Evolutionary conservation across 257 asterid genomes (phyloP).

Genomic region (Solanum ossicruentum): DNA sequence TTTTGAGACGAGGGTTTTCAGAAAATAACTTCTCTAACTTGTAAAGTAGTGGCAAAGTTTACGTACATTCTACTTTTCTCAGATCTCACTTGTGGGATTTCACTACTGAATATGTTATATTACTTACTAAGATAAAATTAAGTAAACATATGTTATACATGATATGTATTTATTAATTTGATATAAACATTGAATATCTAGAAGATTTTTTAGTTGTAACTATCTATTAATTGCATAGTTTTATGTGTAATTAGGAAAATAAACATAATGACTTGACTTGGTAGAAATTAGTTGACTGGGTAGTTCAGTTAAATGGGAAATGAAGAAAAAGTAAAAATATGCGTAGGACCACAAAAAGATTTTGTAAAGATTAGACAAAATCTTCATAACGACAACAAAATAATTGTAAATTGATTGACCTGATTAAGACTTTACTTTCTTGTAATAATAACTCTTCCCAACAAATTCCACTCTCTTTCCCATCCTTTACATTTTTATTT

Average conservation of each 20-base stretch:
- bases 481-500: not conserved
- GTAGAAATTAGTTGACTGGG: not conserved
- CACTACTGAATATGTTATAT: too few species aligned
- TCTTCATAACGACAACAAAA: slow-evolving; percentile 2
- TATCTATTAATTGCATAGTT: not conserved
- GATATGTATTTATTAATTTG: not conserved
- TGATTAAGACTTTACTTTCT: not conserved
- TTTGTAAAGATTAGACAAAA: slow-evolving; percentile 1
- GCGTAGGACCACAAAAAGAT: slow-evolving; percentile 3
- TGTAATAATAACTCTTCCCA: slow-evolving; percentile 9
- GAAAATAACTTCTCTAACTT: too few species aligned
- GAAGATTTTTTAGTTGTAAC: not conserved
- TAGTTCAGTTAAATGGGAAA: not conserved
- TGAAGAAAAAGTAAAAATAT: not conserved
- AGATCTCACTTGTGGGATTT: too few species aligned
- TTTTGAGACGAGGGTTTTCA: too few species aligned
- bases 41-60: too few species aligned
- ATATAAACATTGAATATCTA: not conserved
- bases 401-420: not conserved
- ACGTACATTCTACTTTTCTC: too few species aligned
- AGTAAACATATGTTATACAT: too few species aligned
- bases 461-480: slow-evolving; percentile 1
- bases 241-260: not conserved
- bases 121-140: not conserved
- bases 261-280: not conserved